Evolutionary conservation across 257 asterid species (phyloP).

Genomic region (Plantago ovata): DNA sequence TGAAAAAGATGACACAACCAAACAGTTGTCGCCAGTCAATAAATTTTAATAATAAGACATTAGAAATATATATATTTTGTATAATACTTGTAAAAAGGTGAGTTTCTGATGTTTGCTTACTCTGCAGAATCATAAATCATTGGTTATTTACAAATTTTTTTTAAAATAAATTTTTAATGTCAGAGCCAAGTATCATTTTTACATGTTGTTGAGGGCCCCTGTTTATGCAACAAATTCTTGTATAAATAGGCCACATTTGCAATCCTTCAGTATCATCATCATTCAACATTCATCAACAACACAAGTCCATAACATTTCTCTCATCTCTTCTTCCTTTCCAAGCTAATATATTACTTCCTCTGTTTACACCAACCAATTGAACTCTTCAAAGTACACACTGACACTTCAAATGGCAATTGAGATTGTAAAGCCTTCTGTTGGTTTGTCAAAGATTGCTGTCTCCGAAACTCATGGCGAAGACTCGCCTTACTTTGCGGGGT

Average conservation of each 20-base stretch:
- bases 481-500: constrained; percentile 89
- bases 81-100: constrained; percentile 2
- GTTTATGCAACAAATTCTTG: constrained; percentile 9
- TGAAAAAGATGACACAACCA: constrained; percentile 45
- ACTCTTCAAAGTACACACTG: neutral
- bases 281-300: no score
- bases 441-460: constrained; percentile 55
- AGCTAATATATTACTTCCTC: neutral
- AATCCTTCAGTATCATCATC: constrained; percentile 6
- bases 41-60: constrained; percentile 11
- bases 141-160: constrained; percentile 18
- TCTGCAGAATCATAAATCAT: constrained; percentile 30
- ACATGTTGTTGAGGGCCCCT: constrained; percentile 30
- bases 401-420: constrained; percentile 35
- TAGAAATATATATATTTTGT: neutral
- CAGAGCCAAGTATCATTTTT: constrained; percentile 4
- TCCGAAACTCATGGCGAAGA: constrained; percentile 88
- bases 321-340: neutral
- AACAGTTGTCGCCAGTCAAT: constrained; percentile 74
- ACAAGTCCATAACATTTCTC: constrained; percentile 10
- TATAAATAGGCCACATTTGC: constrained; percentile 28
- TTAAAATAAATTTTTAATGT: constrained; percentile 3
- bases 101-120: constrained; percentile 25
- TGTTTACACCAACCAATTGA: constrained; percentile 5
- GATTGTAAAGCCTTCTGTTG: constrained; percentile 30